Base-by-base conservation (phyloP, 1,139 yeast genomes). In the Pichia sp. region DNA sequence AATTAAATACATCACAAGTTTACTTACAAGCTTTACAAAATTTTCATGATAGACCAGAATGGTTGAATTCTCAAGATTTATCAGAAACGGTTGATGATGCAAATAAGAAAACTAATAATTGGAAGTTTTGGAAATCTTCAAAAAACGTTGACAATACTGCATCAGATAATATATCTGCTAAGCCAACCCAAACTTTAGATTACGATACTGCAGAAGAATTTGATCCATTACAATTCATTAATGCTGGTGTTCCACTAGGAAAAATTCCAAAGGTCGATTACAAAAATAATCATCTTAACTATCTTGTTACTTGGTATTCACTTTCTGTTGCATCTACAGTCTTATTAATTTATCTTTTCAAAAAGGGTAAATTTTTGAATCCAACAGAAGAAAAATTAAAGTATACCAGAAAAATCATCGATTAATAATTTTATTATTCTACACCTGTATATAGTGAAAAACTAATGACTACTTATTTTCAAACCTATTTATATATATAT, bases 231-330 rank as follows among this genome's bases (percentile, higher is more conserved):
- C 80, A 74, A 57, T 80, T 84, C 53, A 68, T 78, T 45, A 74
- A 73, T 45, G 81, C 86, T 20, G 99, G 98, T 40, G 94, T 90
- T 4, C 99, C 99, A 4, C 64, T 94, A 26, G 98, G 96, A 1
- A 79, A 83, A 44, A 67, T 73, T 6, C 94, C 97, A 12, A 78
- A 78, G 57, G 79, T 92, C 29, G 89, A 82, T 51, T 74, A 87
- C 59, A 78, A 84, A 53, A 94, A 92, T 63, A 89, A 90, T 59
- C 99, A 92, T 62, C 68, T 90, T 64, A 96, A 92, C 64, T 92
- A 92, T 62, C 69, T 92, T 57, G 77, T 87, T 24, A 92, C 99
- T 0, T 92, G 99, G 99, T 92, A 87, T 62, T 96, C 95, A 0
- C 74, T 89, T 36, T 80, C 89, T 1, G 57, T 83, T 35, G 75